Base-by-base conservation (phyloP, 176 grass and related monocot species). In the Oropetium thomaeum region DNA sequence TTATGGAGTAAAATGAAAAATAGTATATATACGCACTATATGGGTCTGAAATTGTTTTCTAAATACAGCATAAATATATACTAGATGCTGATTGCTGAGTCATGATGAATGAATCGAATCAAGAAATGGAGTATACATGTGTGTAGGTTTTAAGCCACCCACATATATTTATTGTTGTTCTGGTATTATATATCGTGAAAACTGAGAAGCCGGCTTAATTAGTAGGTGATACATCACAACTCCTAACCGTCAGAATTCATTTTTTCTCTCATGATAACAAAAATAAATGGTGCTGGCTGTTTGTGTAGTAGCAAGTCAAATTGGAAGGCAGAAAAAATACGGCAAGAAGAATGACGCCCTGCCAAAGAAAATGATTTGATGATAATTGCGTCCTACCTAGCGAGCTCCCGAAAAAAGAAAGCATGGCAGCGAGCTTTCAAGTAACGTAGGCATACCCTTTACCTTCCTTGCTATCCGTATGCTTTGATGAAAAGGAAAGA, bases 321-420 rank as follows among this genome's bases (percentile, higher is more conserved):
- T 62, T 44, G 49, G 65, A 29, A 57, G 58, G 35, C 62, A 57
- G 67, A 53, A 54, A 54, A 64, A 81, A 77, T 79, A 55, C 47
- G 78, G 38, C 59, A 63, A 39, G 45, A 48, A 34, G 53, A 69
- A 66, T 49, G 87, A 90, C 76, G 29, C 76, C 30, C 66, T 70
- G 84, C 83, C 75, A 90, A 90, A 87, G n/a, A 82, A 76, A 83
- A 83, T 86, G 82, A 84, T 84, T 73, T 81, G 65, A 16, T 84
- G 90, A 90, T 90, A 83, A 92, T 89, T 75, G 82, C 85, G 23
- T 81, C 73, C 67, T 62, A 91, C 85, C 85, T 76, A 37, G 41
- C 31, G n/a, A n/a, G 5, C 49, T 70, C 85, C 74, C 68, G 7
- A 64, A 74, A 71, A 82, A 81, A 92, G 67, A 85, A 74, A 47